A percentile compares a stretch with the other conserved stretches of the same genome.
Conservation (phyloP, 352 stramenopile genomes). For the Phytopythium boreale region DNA sequence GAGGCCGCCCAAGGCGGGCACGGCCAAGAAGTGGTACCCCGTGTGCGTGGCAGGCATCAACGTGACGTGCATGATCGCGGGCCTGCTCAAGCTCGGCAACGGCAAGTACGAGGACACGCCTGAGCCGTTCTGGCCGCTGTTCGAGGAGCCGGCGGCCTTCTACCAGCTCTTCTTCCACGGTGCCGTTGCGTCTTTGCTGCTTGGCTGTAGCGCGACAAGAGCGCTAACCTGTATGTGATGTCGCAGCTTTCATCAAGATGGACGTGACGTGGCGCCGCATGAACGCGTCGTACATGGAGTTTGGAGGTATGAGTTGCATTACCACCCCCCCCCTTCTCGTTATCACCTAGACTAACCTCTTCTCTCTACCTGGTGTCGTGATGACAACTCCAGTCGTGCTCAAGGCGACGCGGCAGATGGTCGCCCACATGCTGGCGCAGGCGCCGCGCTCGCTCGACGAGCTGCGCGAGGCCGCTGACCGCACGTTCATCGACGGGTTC, state of each 20-base stretch:
- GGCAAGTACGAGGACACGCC: conserved; percentile 41
- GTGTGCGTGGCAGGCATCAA: conserved; percentile 84
- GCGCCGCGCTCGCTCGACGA: conserved; percentile 50
- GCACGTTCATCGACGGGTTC: conserved; percentile 72
- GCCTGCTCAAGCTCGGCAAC: conserved; percentile 63
- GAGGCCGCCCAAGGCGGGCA: conserved; percentile 22
- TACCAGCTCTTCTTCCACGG: conserved; percentile 75
- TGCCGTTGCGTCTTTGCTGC: conserved; percentile 10
- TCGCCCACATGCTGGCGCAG: conserved; percentile 56
- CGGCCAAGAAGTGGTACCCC: conserved; percentile 70
- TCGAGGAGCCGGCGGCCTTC: conserved; percentile 83
- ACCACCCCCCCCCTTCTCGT: not conserved
- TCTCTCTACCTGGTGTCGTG: conserved; percentile 5
- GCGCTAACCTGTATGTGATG: not conserved
- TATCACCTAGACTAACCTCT: not conserved
- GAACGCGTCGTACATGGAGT: conserved; percentile 87
- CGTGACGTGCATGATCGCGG: conserved; percentile 75
- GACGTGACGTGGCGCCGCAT: conserved; percentile 74
- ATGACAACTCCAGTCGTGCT: conserved; percentile 52
- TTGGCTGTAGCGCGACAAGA: not conserved
- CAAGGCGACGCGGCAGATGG: conserved; percentile 60
- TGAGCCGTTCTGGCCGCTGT: conserved; percentile 62
- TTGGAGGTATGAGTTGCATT: conserved; percentile 43
- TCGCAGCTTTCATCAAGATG: conserved; percentile 78
- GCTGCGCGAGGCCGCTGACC: conserved; percentile 45